These are phyloP conservation scores for Monosporozyma servazzii DNA, from an alignment of 805 yeast genomes.

Conservation along the genomic window DNA sequence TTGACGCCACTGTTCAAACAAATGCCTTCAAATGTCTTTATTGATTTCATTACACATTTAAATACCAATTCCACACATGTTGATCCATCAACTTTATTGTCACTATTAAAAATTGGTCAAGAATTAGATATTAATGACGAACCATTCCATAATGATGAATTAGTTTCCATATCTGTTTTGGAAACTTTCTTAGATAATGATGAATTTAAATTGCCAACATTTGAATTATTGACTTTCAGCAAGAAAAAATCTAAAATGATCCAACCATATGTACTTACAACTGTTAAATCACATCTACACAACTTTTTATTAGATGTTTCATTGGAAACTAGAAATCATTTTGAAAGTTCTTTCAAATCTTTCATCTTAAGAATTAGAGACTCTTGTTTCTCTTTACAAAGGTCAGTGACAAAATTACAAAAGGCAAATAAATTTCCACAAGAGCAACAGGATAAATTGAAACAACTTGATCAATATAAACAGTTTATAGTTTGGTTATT, in stretches of 20 bases:
- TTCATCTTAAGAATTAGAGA: constrained; percentile 61
- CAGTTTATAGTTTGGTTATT: constrained; percentile 37
- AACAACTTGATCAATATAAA: constrained; percentile 28
- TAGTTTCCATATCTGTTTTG: constrained; percentile 30
- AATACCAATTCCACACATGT: constrained; percentile 14
- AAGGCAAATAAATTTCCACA: constrained; percentile 31
- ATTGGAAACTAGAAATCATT: constrained; percentile 58
- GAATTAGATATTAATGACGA: constrained; percentile 45
- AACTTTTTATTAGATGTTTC: constrained; percentile 54
- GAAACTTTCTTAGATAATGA: constrained; percentile 38
- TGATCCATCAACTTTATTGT: constrained; percentile 37
- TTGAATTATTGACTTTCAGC: constrained; percentile 53
- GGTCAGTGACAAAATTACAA: constrained; percentile 40
- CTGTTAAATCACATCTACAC: constrained; percentile 38
- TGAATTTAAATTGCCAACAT: constrained; percentile 40
- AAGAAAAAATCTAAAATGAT: constrained; percentile 55
- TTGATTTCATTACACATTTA: constrained; percentile 25
- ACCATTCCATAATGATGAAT: constrained; percentile 34
- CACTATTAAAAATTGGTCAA: constrained; percentile 56
- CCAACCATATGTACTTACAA: constrained; percentile 34
- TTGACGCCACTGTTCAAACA: constrained; percentile 52
- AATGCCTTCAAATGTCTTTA: constrained; percentile 37
- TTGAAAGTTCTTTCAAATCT: constrained; percentile 50
- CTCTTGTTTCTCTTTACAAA: constrained; percentile 48
- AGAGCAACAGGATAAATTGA: constrained; percentile 30